Base-by-base conservation (phyloP, 2,329 filamentous ascomycete species). In the Stagonosporopsis vannaccii region DNA sequence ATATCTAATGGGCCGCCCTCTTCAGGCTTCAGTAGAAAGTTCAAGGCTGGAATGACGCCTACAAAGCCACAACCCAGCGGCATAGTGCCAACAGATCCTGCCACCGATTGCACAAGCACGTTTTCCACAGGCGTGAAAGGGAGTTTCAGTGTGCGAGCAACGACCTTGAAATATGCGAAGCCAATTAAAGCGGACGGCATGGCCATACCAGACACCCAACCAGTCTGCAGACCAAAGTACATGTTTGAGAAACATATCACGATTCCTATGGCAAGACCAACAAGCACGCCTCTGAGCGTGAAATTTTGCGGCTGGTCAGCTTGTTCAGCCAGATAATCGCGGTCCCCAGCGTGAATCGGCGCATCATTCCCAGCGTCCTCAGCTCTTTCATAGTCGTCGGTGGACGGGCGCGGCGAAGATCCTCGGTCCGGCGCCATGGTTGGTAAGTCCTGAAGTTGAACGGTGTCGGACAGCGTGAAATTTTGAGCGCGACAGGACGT, bases 191-290 rank as follows among this genome's bases (percentile, higher is more conserved):
- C 95, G 1, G 92, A 91, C 0, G 95, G 95, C 92, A 99, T 97
- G 15, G 92, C 91, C 95, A 99, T 98, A 65, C 91, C 91, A 69
- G 88, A 86, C 33, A 91, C 85, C 88, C 88, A 90, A 62, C 88
- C 88, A 25, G 91, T 96, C 78, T 98, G 95, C 28, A 99, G 82
- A n/a, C 95, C 95, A 74, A 99, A 99, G 77, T 98, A 99, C 82
- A 96, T 97, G 74, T 99, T 99, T 48, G 91, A 96, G 75, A 97
- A 97, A 72, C 91, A 95, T 70, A 98, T 97, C 51, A 98, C 82
- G 4, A 95, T 86, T 36, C 95, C 95, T 61, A 99, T 95, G 3
- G 85, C 80, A 6, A 96, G 81, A 15, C 95, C 95, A 25, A 91
- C 91, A 5, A 87, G 72, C 35, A 98, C 83, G 46, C 92, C 92